Evolutionary conservation across 2,329 filamentous ascomycete species (phyloP), one percentile per base, ranked within the genome.

Genomic region (Aspergillus alliaceus): DNA sequence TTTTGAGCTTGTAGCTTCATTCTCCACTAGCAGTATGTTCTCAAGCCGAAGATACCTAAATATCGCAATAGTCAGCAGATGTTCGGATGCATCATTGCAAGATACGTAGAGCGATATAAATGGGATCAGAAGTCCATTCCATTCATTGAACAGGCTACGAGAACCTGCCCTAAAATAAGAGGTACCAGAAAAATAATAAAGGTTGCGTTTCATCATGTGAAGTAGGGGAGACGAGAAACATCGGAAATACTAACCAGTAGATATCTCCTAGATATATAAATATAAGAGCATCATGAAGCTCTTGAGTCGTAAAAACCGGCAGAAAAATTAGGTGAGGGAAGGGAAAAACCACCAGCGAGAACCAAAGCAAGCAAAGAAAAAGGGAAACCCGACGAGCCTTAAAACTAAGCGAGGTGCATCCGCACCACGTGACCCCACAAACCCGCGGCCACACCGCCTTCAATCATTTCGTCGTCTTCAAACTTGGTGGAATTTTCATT

Each of bases 101-200:
- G 39, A 15, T 44, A n/a, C 35, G 25, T 11, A 40, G 39, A 52
- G 44, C 31, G 8, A 51, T 49, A 25, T 18, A 47, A 32, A 55
- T n/a, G 35, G 29, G 51, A 73, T 93, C 90, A 93, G 90, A 92
- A 91, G 90, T 91, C 88, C 88, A 80, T 80, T 89, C 82, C 85
- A 90, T 90, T 91, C 90, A 93, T 90, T 77, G 87, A 75, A 79
- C 72, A 80, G 72, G 75, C 67, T 66, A 68, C 64, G 63, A 68
- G 62, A 69, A 65, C 64, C 66, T 71, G 70, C 71, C 82, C 86
- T 95, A 88, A 90, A 86, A 91, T 91, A 95, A 96, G 92, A 96
- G 92, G 91, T 96, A 92, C 91, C 91, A 96, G 90, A 96, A 93
- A 44, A 89, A 81, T 80, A 80, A 78, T 77, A 78, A 77, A 66